These are phyloP conservation scores for Tetrahymena borealis DNA, from an alignment of 73 alveolate species.

Conservation along the genomic window DNA sequence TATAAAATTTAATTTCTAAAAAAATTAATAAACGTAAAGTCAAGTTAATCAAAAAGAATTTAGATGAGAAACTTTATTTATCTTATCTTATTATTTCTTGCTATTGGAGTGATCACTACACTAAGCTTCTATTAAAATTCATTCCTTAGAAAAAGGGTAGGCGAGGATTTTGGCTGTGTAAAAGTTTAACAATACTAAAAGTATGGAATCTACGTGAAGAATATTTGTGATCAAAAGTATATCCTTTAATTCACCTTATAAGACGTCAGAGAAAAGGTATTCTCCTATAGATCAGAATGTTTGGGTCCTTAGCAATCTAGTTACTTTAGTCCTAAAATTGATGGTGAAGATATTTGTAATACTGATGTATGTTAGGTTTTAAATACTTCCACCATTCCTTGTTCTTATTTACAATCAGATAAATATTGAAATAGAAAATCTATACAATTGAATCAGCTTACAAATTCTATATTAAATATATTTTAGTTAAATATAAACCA, in stretches of 20 bases:
- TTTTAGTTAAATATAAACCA: no score
- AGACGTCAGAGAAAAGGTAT: background rate
- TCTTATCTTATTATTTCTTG: background rate
- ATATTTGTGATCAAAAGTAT: background rate
- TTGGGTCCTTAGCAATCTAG: background rate
- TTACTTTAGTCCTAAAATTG: background rate
- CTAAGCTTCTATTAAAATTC: background rate
- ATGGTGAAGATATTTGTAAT: background rate
- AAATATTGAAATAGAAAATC: background rate
- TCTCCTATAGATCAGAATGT: background rate
- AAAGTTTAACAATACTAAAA: background rate
- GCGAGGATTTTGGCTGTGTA: background rate
- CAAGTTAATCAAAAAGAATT: no score
- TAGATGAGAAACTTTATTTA: no score
- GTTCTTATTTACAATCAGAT: background rate
- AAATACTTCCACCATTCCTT: background rate
- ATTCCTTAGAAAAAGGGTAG: background rate
- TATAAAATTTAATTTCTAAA: no score
- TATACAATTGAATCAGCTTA: no score
- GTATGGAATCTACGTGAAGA: background rate
- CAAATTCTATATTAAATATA: no score
- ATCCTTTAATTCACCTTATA: background rate
- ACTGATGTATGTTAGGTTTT: background rate
- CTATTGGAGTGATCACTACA: background rate
- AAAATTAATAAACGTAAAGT: no score